Evolutionary conservation across 2,329 filamentous ascomycete genomes (phyloP).

Genomic region (Apiospora kogelbergensis): DNA sequence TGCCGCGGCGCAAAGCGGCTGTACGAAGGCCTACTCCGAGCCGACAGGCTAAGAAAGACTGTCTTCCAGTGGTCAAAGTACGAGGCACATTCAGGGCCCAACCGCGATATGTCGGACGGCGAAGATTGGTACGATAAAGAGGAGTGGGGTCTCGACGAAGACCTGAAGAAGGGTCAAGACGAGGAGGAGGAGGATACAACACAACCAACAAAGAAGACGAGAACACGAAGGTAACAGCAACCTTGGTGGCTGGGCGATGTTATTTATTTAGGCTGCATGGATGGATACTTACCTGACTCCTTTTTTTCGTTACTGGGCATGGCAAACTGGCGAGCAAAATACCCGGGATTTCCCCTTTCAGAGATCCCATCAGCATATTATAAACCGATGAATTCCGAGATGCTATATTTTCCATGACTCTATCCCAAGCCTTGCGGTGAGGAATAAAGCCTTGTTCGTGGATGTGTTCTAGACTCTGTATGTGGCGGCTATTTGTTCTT

Average conservation of each 20-base stretch:
- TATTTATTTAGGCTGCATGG: not conserved
- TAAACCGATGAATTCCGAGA: constrained; percentile 3
- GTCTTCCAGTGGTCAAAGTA: constrained; percentile 77
- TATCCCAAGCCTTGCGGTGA: not conserved
- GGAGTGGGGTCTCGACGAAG: constrained; percentile 73
- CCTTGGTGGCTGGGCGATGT: not conserved
- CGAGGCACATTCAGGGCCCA: constrained; percentile 67
- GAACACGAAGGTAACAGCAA: constrained; percentile 53
- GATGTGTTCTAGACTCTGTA: not conserved
- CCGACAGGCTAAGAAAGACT: constrained; percentile 68
- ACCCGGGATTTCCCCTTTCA: constrained; percentile 10
- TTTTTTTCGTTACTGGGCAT: constrained; percentile 4
- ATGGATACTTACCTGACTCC: not conserved
- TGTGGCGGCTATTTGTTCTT: not conserved
- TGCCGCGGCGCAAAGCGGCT: constrained; percentile 68
- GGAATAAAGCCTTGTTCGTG: not conserved
- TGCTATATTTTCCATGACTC: not conserved
- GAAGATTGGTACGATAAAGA: constrained; percentile 89
- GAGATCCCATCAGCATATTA: not conserved
- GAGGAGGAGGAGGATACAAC: constrained; percentile 75
- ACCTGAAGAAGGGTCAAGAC: constrained; percentile 78
- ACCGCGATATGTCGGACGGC: constrained; percentile 78
- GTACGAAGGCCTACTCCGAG: constrained; percentile 69
- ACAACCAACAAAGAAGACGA: constrained; percentile 60
- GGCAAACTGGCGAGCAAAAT: constrained; percentile 12